Evolutionary conservation across 2,329 filamentous ascomycete species (phyloP).

Genomic region (Byssothecium circinans): DNA sequence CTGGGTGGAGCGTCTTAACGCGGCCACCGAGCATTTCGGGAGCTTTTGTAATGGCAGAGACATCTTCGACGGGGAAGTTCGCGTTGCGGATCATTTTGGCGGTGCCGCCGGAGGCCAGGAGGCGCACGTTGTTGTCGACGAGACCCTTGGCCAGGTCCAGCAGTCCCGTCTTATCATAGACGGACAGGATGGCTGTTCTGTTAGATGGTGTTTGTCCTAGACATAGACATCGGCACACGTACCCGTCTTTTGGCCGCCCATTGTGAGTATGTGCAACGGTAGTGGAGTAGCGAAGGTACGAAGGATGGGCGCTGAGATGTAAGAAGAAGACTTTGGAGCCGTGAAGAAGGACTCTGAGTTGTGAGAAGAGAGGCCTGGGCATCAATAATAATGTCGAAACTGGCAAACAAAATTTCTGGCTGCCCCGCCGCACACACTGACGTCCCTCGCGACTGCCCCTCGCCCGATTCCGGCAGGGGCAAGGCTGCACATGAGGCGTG

Average conservation of each 20-base stretch:
- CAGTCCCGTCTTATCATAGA: conserved; percentile 91
- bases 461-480: conserved; percentile 19
- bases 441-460: conserved; percentile 18
- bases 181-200: conserved; percentile 79
- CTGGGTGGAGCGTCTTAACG: conserved; percentile 95
- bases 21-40: conserved; percentile 94
- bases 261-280: too few species aligned
- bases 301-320: too few species aligned
- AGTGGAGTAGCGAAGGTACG: too few species aligned
- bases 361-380: background rate
- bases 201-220: too few species aligned
- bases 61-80: conserved; percentile 94
- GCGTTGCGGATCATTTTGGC: conserved; percentile 96
- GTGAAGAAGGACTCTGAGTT: background rate
- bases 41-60: conserved; percentile 90
- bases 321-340: too few species aligned
- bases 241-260: conserved; percentile 44
- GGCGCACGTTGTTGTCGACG: conserved; percentile 46
- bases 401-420: conserved; percentile 24
- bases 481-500: too few species aligned
- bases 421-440: conserved; percentile 1
- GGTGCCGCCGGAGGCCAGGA: conserved; percentile 93
- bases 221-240: background rate
- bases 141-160: conserved; percentile 44
- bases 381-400: conserved; percentile 17